Base-by-base conservation (phyloP, 169 alveolate species). In the Cystoisospora suis region DNA sequence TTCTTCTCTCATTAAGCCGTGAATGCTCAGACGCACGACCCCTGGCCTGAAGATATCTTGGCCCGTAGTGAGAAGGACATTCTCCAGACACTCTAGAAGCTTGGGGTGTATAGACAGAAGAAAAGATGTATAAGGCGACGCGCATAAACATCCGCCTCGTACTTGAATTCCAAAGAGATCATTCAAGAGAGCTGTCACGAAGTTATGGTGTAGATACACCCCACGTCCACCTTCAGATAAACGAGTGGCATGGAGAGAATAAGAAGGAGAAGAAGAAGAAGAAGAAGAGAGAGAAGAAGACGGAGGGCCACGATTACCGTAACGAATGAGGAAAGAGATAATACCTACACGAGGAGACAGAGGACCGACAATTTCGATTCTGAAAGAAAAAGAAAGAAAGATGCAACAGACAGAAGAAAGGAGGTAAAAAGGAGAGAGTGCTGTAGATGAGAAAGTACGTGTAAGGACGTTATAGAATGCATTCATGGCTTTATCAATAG, bases 81-180 rank as follows among this genome's bases (percentile, higher is more conserved):
- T 36, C 75, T 47, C 69, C 4, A 86, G 7, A 17, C 56, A 23
- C 44, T 46, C 83, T 2, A 65, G 59, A 27, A 45, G 27, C 17
- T 36, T 53, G 9, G 65, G 45, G 53, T 23, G 34, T 9, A 90
- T 12, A 6, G 75, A 86, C 58, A 90, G 83, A 23, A 58, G 79
- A 61, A 81, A 87, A 65, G 97, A 97, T 0, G 98, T 98, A 93
- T 96, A 97, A 7, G 98, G 97, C 0, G 98, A 97, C n/a, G 99
- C 99, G 92, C 99, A 98, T 12, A 97, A 94, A 90, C 99, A 98
- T 0, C 99, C 99, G 34, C 98, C 97, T 90, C 99, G 93, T 15
- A 96, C 92, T 90, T 98, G 97, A 38, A 98, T 95, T 0, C 99
- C 99, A 81, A 97, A 98, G 38, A 98, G 86, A 90, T 98, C 99